Evolutionary conservation across 1,284 basidiomycete genomes (phyloP).

Genomic region (Sporisorium scitamineum): DNA sequence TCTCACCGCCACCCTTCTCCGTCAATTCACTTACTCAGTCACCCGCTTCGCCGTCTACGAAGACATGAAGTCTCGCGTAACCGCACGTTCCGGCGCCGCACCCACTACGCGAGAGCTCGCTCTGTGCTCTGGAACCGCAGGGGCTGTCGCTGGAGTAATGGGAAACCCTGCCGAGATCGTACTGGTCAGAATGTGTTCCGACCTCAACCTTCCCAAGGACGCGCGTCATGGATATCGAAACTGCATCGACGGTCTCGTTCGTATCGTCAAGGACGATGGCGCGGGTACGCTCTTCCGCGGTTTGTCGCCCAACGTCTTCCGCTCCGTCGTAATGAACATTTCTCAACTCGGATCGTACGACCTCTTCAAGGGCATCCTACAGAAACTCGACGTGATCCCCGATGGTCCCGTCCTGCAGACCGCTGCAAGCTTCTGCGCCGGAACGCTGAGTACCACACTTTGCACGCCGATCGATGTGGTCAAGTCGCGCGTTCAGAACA

Average conservation of each 20-base stretch:
- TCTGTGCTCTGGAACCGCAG: constrained; percentile 61
- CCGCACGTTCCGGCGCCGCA: constrained; percentile 19
- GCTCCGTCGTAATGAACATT: constrained; percentile 73
- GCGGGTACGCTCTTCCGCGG: constrained; percentile 71
- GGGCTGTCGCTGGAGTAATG: constrained; percentile 63
- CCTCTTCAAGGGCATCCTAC: constrained; percentile 72
- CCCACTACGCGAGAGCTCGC: constrained; percentile 43
- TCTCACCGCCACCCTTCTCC: constrained; percentile 61
- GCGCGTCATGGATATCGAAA: constrained; percentile 69
- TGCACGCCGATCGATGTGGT: constrained; percentile 63
- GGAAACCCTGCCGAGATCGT: constrained; percentile 72
- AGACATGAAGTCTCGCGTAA: constrained; percentile 56
- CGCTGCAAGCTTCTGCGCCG: constrained; percentile 65
- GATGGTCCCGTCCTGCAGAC: constrained; percentile 70
- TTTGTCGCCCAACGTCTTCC: constrained; percentile 72
- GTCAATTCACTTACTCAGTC: constrained; percentile 68
- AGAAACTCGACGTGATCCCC: constrained; percentile 64
- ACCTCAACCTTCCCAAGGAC: constrained; percentile 66
- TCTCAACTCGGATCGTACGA: constrained; percentile 70
- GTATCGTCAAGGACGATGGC: constrained; percentile 72
- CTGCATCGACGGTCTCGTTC: constrained; percentile 71
- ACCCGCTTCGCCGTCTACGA: constrained; percentile 68
- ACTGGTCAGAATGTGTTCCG: constrained; percentile 71
- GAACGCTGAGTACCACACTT: constrained; percentile 73
- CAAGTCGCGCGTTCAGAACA: constrained; percentile 59